Evolutionary conservation across 2,329 filamentous ascomycete species (phyloP), one percentile per base, ranked within the genome.

Genomic region (Cladosporium sp.): DNA sequence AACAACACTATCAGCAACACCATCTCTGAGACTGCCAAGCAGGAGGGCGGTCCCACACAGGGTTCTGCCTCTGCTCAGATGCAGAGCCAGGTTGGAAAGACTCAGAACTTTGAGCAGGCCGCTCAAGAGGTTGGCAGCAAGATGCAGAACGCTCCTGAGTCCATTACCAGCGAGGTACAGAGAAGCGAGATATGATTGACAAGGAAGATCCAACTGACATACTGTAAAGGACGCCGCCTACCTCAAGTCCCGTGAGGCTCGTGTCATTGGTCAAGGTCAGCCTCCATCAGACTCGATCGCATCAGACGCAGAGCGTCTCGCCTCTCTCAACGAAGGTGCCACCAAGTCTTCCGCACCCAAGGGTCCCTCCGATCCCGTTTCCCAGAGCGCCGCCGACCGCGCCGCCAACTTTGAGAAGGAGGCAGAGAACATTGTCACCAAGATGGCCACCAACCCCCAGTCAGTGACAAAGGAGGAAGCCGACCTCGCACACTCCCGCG

Each of bases 201-300:
- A 14, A 13, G 6, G 7, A 23, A 2, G 11, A 30, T 11, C 7
- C 16, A 10, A 53, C 49, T 53, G 26, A 53, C 49, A 53, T n/a
- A 26, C 2, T 32, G n/a, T n/a, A 2, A 23, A 76, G 58, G 79
- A 81, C 63, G 79, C 79, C 32, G 73, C 77, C 60, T 74, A 75
- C 57, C 74, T 81, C 28, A 78, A 80, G 65, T 79, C 77, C 30
- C 77, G 79, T 56, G 79, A 81, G 67, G 75, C 76, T 63, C 76
- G 78, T 36, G 76, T 65, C 23, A 69, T 66, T 7, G 73, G 73
- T 25, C 69, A 72, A 43, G 65, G 56, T 7, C 68, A 74, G 46
- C 73, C 74, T 11, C 72, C 71, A 3, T 59, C 68, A 18, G 73
- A 73, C 60, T 72, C 78, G 26, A 68, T 80, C 49, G 75, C 76